These are phyloP conservation scores for Streptanthus diversifolius DNA, from an alignment of 345 rosid genomes.

Conservation along the genomic window DNA sequence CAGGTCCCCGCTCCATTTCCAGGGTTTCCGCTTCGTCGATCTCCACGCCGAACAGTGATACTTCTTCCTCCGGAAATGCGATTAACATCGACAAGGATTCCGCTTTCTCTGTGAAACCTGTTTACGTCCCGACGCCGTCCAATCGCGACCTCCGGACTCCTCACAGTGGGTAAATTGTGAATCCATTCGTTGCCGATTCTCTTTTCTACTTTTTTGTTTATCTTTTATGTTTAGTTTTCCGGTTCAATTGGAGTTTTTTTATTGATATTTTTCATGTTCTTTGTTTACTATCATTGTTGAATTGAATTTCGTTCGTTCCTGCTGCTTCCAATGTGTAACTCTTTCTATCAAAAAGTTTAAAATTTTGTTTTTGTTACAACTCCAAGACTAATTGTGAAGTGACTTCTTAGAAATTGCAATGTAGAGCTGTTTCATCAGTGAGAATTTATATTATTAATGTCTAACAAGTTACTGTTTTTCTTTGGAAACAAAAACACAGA, in stretches of 20 bases:
- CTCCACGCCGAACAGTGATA: conserved; percentile 28
- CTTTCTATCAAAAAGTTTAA: not conserved
- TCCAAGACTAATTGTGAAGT: not conserved
- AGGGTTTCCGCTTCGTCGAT: conserved; percentile 29
- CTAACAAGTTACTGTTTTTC: not conserved
- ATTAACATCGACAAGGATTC: not conserved
- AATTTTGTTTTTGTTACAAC: not conserved
- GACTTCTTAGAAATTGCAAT: not conserved
- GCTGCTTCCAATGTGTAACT: not conserved
- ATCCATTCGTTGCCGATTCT: not conserved
- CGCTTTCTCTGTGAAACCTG: conserved; percentile 41
- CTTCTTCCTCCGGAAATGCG: not conserved
- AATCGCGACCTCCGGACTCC: conserved; percentile 80
- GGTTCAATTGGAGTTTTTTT: not conserved
- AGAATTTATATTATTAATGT: not conserved
- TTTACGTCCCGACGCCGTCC: conserved; percentile 60
- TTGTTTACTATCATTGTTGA: not conserved
- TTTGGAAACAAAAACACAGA: conserved; percentile 27
- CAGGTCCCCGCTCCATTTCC: conserved; percentile 18
- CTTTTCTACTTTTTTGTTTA: not conserved
- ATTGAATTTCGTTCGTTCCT: not conserved
- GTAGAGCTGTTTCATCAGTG: not conserved
- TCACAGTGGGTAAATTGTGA: conserved; percentile 71
- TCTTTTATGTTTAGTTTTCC: no score
- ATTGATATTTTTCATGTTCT: not conserved